These are phyloP conservation scores for Dendrocalamus sinicus DNA, from an alignment of 176 grass and related monocot species.

Conservation along the genomic window DNA sequence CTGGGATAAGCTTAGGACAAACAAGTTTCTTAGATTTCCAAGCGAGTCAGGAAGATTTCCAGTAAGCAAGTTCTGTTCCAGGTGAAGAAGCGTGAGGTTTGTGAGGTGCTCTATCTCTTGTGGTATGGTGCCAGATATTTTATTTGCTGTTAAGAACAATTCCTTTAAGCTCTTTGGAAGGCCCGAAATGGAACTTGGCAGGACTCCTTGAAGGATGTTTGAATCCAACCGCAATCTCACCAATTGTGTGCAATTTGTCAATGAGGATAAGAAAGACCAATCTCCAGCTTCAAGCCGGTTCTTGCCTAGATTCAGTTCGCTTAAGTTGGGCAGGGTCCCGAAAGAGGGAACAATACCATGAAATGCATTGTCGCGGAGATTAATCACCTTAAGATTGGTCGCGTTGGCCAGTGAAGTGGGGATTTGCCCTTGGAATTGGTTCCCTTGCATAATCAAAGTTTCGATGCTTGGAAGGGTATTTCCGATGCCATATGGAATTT, in stretches of 20 bases:
- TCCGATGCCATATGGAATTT: constrained; percentile 29
- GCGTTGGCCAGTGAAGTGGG: constrained; percentile 25
- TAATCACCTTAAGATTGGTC: background rate
- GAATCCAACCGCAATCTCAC: too few relatives aligned
- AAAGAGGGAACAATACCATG: constrained; percentile 31
- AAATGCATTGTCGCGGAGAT: constrained; percentile 38
- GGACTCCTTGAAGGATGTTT: constrained; percentile 32
- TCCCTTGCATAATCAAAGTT: constrained; percentile 6
- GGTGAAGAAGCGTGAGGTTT: constrained; percentile 6
- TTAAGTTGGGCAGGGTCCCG: background rate
- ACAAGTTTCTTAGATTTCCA: constrained; percentile 31
- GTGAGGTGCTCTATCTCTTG: constrained; percentile 25
- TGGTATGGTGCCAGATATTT: constrained; percentile 46
- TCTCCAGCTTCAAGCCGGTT: constrained; percentile 55
- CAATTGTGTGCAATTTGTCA: constrained; percentile 38
- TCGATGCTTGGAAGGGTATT: constrained; percentile 29
- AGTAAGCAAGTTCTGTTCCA: background rate
- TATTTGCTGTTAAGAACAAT: constrained; percentile 3
- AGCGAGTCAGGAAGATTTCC: constrained; percentile 43
- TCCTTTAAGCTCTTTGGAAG: constrained; percentile 17
- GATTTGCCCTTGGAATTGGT: constrained; percentile 25
- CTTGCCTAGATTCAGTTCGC: background rate
- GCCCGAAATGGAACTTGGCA: constrained; percentile 29
- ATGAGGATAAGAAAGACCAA: constrained; percentile 49
- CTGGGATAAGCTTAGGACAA: constrained; percentile 2